Conservation (phyloP, 1,284 basidiomycete genomes). For the Pholiota adiposa region DNA sequence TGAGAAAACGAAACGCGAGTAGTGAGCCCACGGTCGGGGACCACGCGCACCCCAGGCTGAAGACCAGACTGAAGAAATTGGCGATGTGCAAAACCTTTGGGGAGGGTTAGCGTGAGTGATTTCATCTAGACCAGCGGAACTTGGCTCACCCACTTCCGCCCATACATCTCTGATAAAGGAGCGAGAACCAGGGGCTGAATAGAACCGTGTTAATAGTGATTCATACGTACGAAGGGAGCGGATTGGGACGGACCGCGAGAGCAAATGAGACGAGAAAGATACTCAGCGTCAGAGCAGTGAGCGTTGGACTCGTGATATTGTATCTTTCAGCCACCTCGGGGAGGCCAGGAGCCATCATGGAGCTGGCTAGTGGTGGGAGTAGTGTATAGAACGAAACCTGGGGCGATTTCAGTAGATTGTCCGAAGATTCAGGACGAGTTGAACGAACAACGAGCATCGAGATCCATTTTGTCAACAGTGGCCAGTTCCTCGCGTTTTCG, state of each 20-base stretch:
- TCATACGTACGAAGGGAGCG: neutral
- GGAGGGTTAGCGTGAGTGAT: conserved; percentile 8
- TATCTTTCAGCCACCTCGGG: conserved; percentile 66
- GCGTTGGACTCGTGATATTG: conserved; percentile 59
- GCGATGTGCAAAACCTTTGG: conserved; percentile 66
- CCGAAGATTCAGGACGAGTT: neutral
- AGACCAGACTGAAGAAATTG: conserved; percentile 65
- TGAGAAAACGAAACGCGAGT: conserved; percentile 69
- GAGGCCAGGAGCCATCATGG: conserved; percentile 82
- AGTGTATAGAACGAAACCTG: conserved; percentile 76
- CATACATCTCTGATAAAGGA: conserved; percentile 78
- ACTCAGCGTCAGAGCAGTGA: conserved; percentile 64
- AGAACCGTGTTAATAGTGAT: neutral
- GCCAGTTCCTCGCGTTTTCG: conserved; percentile 70
- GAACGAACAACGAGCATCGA: conserved; percentile 56
- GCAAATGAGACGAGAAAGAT: conserved; percentile 79
- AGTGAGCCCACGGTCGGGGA: conserved; percentile 58
- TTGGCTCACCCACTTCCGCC: conserved; percentile 61
- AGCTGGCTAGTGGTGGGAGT: conserved; percentile 68
- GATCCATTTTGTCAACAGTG: conserved; percentile 59
- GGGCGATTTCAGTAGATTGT: neutral
- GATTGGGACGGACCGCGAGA: conserved; percentile 49
- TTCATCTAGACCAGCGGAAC: neutral
- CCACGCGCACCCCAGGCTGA: conserved; percentile 75
- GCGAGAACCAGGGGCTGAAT: conserved; percentile 63